Evolutionary conservation across 495 filamentous ascomycete species (phyloP), one percentile per base, ranked within the genome.

Genomic region (Tuber indicum): DNA sequence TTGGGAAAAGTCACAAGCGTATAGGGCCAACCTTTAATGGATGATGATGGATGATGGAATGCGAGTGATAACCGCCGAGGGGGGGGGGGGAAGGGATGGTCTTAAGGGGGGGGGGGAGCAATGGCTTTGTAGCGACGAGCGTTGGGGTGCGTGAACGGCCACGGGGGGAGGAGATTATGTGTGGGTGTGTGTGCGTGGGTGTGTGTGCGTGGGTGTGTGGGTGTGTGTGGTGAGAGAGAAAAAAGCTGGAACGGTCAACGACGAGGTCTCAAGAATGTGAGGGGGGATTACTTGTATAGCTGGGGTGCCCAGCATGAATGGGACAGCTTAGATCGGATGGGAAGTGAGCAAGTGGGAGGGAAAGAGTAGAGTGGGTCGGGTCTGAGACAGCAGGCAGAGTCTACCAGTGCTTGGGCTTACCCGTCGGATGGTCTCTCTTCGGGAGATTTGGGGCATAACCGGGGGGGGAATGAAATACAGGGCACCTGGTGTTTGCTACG

Each of bases 351-450:
- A 62, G 70, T 71, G 75, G 74, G 74, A 73, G 49, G 72, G 70
- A 71, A 71, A 72, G 72, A 66, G 70, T 76, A 44, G 77, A 76
- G 76, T 80, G 78, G 73, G 74, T 62, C 78, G 79, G 77, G 73
- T 69, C 77, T 80, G 78, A 80, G 78, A 80, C 78, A 80, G 26
- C 26, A 66, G 58, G 58, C 58, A 36, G 26, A 66, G 52, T 58
- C 76, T 71, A 78, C 73, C 78, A 71, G 78, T 80, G 77, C 73
- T 79, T 74, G 77, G 78, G 76, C 78, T 79, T 79, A 80, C 78
- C 78, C 78, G 78, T 79, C 78, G 78, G 77, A 66, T 66, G 58
- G 26, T 69, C 69, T 79, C 44, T 79, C 77, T 78, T 79, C 78
- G 78, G 78, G 78, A 80, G 77, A 80, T 80, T 80, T 75, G 76